Evolutionary conservation across 805 yeast genomes (phyloP).

Genomic region (Cyberlindnera meyerae): DNA sequence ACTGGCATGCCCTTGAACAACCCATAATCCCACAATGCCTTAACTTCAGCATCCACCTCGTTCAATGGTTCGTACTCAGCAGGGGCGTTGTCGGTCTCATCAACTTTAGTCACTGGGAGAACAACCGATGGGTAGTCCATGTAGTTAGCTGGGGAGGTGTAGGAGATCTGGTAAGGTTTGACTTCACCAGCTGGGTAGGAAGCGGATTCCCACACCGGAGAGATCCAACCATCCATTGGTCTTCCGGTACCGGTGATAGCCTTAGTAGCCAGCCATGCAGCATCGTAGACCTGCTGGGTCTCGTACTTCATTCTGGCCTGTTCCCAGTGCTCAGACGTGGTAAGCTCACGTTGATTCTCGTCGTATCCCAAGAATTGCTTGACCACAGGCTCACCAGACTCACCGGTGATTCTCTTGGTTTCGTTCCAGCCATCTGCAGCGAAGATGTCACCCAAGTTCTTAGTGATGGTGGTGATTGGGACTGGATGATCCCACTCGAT

Average conservation of each 20-base stretch:
- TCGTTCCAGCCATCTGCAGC: constrained; percentile 9
- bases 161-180: constrained; percentile 33
- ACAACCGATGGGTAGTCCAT: constrained; percentile 38
- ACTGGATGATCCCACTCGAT: constrained; percentile 28
- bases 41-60: constrained; percentile 28
- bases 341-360: constrained; percentile 6
- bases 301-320: constrained; percentile 31
- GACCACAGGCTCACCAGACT: constrained; percentile 10
- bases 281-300: constrained; percentile 34
- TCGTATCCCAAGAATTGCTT: constrained; percentile 26
- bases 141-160: constrained; percentile 39
- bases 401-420: background rate
- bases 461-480: constrained; percentile 1
- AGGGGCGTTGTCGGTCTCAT: constrained; percentile 29
- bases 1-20: constrained; percentile 49
- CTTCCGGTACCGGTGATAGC: constrained; percentile 31
- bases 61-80: constrained; percentile 23
- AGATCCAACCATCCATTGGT: constrained; percentile 44
- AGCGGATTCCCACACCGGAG: constrained; percentile 41
- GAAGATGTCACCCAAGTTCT: constrained; percentile 5
- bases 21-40: constrained; percentile 43
- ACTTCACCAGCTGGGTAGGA: constrained; percentile 38
- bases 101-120: constrained; percentile 41
- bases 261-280: constrained; percentile 33
- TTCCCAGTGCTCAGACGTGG: constrained; percentile 36